Evolutionary conservation across 306 rosid species (phyloP).

Genomic region (Dalbergia cultrata): DNA sequence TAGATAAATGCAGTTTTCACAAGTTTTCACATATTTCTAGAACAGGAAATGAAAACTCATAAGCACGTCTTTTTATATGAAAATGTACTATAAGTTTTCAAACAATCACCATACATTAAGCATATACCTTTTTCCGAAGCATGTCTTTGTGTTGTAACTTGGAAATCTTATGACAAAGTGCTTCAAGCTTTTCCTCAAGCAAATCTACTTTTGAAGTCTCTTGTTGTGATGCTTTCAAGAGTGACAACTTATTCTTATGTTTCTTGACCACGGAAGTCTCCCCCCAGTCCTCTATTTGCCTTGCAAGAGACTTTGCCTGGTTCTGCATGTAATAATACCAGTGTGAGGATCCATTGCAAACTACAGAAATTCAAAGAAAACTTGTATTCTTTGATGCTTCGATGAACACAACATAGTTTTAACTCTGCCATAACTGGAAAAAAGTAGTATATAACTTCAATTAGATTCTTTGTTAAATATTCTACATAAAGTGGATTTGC

Average conservation of each 20-base stretch:
- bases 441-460: not conserved
- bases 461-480: not conserved
- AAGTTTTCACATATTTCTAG: not conserved
- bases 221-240: conserved; percentile 51
- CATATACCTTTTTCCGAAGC: conserved; percentile 70
- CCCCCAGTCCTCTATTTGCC: conserved; percentile 61
- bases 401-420: not conserved
- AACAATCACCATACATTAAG: not conserved
- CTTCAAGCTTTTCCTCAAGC: conserved; percentile 77
- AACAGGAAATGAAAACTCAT: not conserved
- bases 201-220: conserved; percentile 57
- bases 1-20: not conserved
- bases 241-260: conserved; percentile 52
- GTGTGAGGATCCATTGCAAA: conserved; percentile 49
- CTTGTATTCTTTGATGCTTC: conserved; percentile 14
- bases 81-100: not conserved
- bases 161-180: conserved; percentile 68
- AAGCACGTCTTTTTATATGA: not conserved
- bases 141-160: conserved; percentile 73
- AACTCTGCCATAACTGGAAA: not conserved
- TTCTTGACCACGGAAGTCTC: conserved; percentile 50
- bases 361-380: conserved; percentile 26
- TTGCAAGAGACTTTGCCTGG: conserved; percentile 67
- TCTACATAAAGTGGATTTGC: not conserved
- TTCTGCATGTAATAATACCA: conserved; percentile 60